Conservation (phyloP, 179 eudicot species). For the Nepenthes alata region DNA sequence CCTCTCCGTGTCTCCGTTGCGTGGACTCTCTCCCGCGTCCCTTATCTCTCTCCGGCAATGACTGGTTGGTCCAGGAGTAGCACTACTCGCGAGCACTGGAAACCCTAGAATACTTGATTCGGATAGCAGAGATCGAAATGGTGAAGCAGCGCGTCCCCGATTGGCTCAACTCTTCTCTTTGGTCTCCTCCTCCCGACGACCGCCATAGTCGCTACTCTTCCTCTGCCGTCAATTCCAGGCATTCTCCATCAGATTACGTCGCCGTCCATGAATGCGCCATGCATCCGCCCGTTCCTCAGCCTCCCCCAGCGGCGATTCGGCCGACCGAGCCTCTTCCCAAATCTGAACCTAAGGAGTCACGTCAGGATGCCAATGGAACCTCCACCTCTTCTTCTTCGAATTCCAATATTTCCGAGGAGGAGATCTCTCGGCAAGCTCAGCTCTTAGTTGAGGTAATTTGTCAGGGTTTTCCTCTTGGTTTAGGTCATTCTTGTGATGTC, state of each 20-base stretch:
- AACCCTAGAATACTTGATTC: constrained; percentile 7
- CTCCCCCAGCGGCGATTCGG: constrained; percentile 9
- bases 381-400: constrained; percentile 12
- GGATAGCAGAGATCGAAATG: constrained; percentile 9
- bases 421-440: constrained; percentile 69
- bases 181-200: constrained; percentile 39
- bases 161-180: constrained; percentile 86
- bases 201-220: constrained; percentile 8
- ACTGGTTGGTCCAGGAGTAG: too few relatives aligned
- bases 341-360: constrained; percentile 6
- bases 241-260: constrained; percentile 6
- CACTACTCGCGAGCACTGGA: background rate
- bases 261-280: background rate
- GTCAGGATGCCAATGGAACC: constrained; percentile 20
- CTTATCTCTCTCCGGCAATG: background rate
- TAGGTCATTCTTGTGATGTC: background rate
- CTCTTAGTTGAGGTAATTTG: constrained; percentile 57
- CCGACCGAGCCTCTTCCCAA: constrained; percentile 1
- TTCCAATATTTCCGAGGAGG: constrained; percentile 30
- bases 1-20: constrained; percentile 1
- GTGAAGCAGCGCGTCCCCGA: constrained; percentile 59
- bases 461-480: background rate
- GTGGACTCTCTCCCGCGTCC: background rate
- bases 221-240: constrained; percentile 3
- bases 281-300: constrained; percentile 5